Percentiles rank a stretch among this genome's conserved stretches.
These are phyloP conservation scores for Hericium coralloides DNA, from an alignment of 768 basidiomycete genomes.

Conservation along the genomic window DNA sequence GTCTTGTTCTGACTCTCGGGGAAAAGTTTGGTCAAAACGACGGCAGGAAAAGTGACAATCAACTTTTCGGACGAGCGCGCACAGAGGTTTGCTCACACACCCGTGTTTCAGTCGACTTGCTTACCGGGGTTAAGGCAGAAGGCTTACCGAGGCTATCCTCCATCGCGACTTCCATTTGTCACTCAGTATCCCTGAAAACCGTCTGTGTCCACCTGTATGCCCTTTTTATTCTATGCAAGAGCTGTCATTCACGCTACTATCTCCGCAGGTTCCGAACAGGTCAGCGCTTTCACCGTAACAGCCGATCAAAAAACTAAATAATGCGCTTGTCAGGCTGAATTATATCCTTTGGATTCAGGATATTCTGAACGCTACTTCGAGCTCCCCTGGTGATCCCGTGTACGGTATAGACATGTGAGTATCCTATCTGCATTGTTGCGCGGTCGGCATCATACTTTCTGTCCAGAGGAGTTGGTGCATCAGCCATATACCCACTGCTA, in stretches of 20 bases:
- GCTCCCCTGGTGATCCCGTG: conserved; percentile 18
- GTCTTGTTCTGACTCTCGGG: not conserved
- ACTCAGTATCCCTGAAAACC: conserved; percentile 53
- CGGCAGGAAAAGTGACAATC: conserved; percentile 33
- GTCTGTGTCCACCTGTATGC: conserved; percentile 83
- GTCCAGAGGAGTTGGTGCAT: conserved; percentile 83
- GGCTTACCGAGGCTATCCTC: conserved; percentile 73
- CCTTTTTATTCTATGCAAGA: not conserved
- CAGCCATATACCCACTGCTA: conserved; percentile 82
- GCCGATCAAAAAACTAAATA: not conserved
- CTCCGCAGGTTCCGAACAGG: conserved; percentile 63
- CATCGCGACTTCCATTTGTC: conserved; percentile 62
- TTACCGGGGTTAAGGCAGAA: conserved; percentile 31
- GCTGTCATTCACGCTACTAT: not conserved
- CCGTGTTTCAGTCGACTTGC: not conserved
- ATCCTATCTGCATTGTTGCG: not conserved
- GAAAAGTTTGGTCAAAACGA: conserved; percentile 18
- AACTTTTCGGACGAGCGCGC: conserved; percentile 70
- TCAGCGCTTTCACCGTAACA: conserved; percentile 14
- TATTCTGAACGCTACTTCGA: conserved; percentile 32
- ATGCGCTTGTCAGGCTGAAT: conserved; percentile 49
- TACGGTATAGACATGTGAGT: conserved; percentile 68
- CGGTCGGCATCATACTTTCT: not conserved
- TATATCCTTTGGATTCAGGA: conserved; percentile 85
- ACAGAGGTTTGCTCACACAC: conserved; percentile 41